Evolutionary conservation across 1,139 yeast genomes (phyloP).

Genomic region (Meyerozyma smithsonii): DNA sequence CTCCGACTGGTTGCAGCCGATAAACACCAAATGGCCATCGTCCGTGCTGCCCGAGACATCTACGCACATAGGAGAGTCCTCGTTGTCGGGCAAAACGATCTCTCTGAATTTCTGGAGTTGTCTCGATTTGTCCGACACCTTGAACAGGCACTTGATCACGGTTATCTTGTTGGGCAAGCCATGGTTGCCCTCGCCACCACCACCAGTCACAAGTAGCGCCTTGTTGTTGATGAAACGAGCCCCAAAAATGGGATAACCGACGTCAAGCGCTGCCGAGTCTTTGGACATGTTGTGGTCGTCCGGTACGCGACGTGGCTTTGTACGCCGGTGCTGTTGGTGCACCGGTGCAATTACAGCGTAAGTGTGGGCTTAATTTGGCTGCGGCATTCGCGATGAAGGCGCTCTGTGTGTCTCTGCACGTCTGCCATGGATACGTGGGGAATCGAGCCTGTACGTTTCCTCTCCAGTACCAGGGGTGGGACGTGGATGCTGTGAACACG

Average conservation of each 20-base stretch:
- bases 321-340: neutral
- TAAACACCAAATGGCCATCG: constrained; percentile 35
- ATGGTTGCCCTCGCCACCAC: constrained; percentile 89
- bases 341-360: neutral
- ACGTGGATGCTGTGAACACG: constrained; percentile 75
- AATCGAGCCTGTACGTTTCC: constrained; percentile 80
- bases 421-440: constrained; percentile 84
- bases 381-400: neutral
- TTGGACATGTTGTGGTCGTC: constrained; percentile 13
- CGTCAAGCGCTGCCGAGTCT: constrained; percentile 41
- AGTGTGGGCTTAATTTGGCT: too few relatives aligned
- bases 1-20: constrained; percentile 71
- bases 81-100: constrained; percentile 53
- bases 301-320: constrained; percentile 2
- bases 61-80: constrained; percentile 72
- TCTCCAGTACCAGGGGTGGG: constrained; percentile 74
- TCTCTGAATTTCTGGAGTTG: constrained; percentile 61
- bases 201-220: constrained; percentile 76
- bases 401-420: constrained; percentile 67
- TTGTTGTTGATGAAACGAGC: constrained; percentile 63
- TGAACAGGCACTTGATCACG: constrained; percentile 57
- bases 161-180: constrained; percentile 85
- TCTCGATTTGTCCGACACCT: constrained; percentile 44
- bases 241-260: constrained; percentile 81
- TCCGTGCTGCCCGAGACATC: constrained; percentile 38